Percentiles rank a stretch among this genome's conserved stretches.
Conservation (phyloP, 805 yeast genomes). For the Candida loeiensis region DNA sequence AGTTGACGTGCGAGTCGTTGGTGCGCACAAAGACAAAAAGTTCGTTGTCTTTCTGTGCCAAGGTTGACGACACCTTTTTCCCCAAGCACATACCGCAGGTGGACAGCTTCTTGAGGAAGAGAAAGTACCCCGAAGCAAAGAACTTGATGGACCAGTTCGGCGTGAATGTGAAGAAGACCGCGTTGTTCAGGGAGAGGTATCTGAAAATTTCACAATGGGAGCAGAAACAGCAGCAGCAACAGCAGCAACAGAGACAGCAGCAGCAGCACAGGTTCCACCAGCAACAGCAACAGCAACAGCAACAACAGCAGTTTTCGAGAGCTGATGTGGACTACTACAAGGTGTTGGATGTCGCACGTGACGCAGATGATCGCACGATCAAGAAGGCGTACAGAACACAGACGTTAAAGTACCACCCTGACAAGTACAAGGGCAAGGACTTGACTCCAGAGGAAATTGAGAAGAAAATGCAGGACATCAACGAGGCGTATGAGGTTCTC, state of each 20-base stretch:
- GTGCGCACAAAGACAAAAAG: constrained; percentile 23
- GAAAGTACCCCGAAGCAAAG: constrained; percentile 38
- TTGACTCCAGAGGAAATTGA: constrained; percentile 67
- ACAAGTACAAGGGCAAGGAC: constrained; percentile 71
- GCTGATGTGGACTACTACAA: constrained; percentile 74
- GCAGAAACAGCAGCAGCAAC: constrained; percentile 27
- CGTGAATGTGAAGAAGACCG: constrained; percentile 37
- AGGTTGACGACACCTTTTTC: constrained; percentile 25
- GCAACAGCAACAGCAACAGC: constrained; percentile 42
- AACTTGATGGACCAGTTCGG: constrained; percentile 31
- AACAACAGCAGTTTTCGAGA: constrained; percentile 29
- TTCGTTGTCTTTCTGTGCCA: constrained; percentile 24
- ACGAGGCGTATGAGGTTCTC: constrained; percentile 86
- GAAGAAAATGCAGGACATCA: constrained; percentile 83
- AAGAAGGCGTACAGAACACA: constrained; percentile 77
- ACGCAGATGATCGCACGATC: constrained; percentile 69
- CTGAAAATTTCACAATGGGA: constrained; percentile 26
- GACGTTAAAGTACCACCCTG: constrained; percentile 87
- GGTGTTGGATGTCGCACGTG: constrained; percentile 59
- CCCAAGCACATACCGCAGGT: constrained; percentile 37
- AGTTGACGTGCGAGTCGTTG: constrained; percentile 40
- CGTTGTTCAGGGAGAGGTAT: constrained; percentile 32
- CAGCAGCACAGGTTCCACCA: constrained; percentile 37
- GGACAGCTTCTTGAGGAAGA: constrained; percentile 32
- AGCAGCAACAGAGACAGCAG: constrained; percentile 35